These are phyloP conservation scores for Geotrichum australiense DNA, from an alignment of 1,139 yeast species.

Conservation along the genomic window DNA sequence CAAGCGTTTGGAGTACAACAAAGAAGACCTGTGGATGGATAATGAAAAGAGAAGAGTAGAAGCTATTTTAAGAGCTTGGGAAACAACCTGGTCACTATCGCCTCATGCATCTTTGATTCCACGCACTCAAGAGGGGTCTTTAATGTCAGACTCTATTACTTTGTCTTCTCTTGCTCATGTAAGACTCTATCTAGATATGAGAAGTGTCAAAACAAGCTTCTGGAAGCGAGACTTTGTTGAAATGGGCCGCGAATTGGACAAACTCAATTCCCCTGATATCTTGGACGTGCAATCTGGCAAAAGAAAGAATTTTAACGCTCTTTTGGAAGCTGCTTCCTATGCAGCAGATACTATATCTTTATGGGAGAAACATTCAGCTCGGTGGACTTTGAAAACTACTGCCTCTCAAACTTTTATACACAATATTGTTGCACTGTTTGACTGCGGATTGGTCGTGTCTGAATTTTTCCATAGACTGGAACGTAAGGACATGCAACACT, in stretches of 20 bases:
- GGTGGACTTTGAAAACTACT: slow-evolving; percentile 32
- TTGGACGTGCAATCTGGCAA: slow-evolving; percentile 21
- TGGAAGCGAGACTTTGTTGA: slow-evolving; percentile 35
- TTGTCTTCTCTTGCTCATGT: slow-evolving; percentile 36
- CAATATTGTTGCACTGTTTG: slow-evolving; percentile 34
- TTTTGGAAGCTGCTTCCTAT: slow-evolving; percentile 35
- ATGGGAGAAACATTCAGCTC: slow-evolving; percentile 36
- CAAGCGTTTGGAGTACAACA: slow-evolving; percentile 24
- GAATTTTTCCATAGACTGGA: slow-evolving; percentile 33
- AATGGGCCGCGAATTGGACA: slow-evolving; percentile 33
- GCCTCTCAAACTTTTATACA: slow-evolving; percentile 35
- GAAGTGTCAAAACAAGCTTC: slow-evolving; percentile 31
- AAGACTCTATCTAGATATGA: slow-evolving; percentile 31
- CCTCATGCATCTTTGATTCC: slow-evolving; percentile 37
- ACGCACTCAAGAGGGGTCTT: slow-evolving; percentile 33
- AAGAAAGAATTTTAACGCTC: slow-evolving; percentile 25
- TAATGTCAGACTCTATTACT: slow-evolving; percentile 38
- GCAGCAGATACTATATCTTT: slow-evolving; percentile 37
- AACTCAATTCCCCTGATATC: slow-evolving; percentile 21
- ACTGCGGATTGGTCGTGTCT: slow-evolving; percentile 35
- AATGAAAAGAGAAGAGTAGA: slow-evolving; percentile 25
- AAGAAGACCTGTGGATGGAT: slow-evolving; percentile 22
- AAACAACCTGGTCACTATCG: slow-evolving; percentile 36
- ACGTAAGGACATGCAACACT: slow-evolving; percentile 19
- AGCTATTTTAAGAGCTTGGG: slow-evolving; percentile 35